These are phyloP conservation scores for Colletotrichum orchidophilum DNA, from an alignment of 2,329 filamentous ascomycete species.

Conservation along the genomic window DNA sequence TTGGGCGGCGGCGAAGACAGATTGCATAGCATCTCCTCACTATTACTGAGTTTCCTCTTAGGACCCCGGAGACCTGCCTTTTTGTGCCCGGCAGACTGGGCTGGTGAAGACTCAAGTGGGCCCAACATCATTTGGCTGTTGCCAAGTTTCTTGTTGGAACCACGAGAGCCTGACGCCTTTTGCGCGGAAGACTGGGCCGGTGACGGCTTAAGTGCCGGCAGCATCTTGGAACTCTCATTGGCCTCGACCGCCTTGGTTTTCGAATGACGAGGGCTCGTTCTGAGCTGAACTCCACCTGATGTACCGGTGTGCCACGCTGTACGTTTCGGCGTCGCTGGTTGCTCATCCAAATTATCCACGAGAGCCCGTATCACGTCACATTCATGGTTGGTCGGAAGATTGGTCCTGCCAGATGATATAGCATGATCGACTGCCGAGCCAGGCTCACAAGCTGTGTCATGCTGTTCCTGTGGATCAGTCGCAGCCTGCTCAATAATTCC, in stretches of 20 bases:
- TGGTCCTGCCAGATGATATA: neutral
- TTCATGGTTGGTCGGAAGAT: neutral
- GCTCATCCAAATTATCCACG: neutral
- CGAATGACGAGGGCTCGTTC: neutral
- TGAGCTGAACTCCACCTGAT: neutral
- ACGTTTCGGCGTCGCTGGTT: neutral
- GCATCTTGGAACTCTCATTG: neutral
- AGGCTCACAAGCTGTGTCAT: neutral
- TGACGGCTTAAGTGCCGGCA: neutral
- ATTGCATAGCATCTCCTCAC: neutral
- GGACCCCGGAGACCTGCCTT: neutral
- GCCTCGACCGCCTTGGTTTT: neutral
- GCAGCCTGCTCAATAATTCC: neutral
- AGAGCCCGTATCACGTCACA: neutral
- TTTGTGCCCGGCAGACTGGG: neutral
- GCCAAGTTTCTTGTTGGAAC: neutral
- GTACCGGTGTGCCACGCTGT: neutral
- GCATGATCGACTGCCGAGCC: neutral
- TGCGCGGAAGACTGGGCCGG: neutral
- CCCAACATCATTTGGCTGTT: neutral
- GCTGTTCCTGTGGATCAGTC: neutral
- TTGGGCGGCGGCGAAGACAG: slow-evolving; percentile 15
- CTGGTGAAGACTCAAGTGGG: neutral
- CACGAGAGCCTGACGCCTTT: neutral
- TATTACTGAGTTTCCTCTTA: neutral